Evolutionary conservation across 2,329 filamentous ascomycete genomes (phyloP).

Genomic region (Periconia sp.): DNA sequence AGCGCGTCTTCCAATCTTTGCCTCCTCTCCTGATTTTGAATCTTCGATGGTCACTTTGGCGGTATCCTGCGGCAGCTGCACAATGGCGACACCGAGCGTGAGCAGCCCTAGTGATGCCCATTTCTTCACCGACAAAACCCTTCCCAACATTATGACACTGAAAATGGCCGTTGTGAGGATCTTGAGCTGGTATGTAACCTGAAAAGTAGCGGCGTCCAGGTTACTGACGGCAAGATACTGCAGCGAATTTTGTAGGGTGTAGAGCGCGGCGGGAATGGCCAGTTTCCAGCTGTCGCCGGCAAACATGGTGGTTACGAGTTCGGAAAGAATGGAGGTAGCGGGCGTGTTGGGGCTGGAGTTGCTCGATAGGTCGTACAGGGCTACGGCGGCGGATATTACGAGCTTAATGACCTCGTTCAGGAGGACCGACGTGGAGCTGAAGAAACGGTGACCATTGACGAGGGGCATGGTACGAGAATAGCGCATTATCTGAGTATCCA

Average conservation of each 20-base stretch:
- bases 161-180: slow-evolving; percentile 89
- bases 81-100: slow-evolving; percentile 78
- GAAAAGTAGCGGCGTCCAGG: slow-evolving; percentile 87
- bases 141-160: slow-evolving; percentile 74
- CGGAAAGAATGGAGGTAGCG: slow-evolving; percentile 75
- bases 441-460: slow-evolving; percentile 80
- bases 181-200: slow-evolving; percentile 92
- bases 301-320: slow-evolving; percentile 80
- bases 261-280: slow-evolving; percentile 82
- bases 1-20: slow-evolving; percentile 67
- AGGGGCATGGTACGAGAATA: slow-evolving; percentile 94
- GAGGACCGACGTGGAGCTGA: slow-evolving; percentile 91
- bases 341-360: slow-evolving; percentile 77
- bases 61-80: slow-evolving; percentile 71
- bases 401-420: slow-evolving; percentile 92
- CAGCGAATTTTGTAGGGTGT: slow-evolving; percentile 89
- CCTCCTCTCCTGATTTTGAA: slow-evolving; percentile 58
- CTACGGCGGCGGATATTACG: slow-evolving; percentile 79
- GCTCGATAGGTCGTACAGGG: slow-evolving; percentile 82
- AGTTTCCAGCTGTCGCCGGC: slow-evolving; percentile 93
- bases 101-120: slow-evolving; percentile 82
- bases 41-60: slow-evolving; percentile 59
- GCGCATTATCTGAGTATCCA: slow-evolving; percentile 72
- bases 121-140: slow-evolving; percentile 69
- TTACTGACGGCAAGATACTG: slow-evolving; percentile 93